Conservation (phyloP, 306 rosid genomes). For the Inga laurina region DNA sequence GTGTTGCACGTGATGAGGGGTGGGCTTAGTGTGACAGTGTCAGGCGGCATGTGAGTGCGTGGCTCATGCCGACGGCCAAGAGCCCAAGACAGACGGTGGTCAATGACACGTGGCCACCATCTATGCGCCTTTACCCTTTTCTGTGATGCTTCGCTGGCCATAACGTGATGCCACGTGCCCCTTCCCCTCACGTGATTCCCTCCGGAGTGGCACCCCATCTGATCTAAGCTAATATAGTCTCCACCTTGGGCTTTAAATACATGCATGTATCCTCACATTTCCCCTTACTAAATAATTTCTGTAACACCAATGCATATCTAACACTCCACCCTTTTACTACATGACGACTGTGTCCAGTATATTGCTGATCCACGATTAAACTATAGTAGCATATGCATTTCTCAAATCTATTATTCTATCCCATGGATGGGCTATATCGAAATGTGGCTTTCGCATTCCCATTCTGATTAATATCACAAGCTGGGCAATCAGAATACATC, state of each 20-base stretch:
- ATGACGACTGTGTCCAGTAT: not conserved
- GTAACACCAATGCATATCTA: not conserved
- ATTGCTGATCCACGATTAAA: not conserved
- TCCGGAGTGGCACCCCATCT: not conserved
- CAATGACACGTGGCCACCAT: conserved; percentile 58
- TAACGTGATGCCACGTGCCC: conserved; percentile 66
- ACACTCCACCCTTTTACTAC: not conserved
- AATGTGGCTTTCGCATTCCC: no score
- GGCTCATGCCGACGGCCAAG: conserved; percentile 60
- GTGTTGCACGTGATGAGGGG: conserved; percentile 55
- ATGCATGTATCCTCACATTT: not conserved
- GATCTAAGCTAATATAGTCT: not conserved
- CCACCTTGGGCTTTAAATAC: not conserved
- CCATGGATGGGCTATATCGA: no score
- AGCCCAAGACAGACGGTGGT: conserved; percentile 67
- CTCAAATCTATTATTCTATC: no score
- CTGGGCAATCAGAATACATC: not conserved
- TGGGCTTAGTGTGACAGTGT: conserved; percentile 40
- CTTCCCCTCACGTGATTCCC: conserved; percentile 47
- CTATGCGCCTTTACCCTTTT: conserved; percentile 28
- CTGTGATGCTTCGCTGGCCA: conserved; percentile 29
- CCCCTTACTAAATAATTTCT: not conserved
- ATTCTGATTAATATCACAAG: not conserved
- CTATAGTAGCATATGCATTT: no score
- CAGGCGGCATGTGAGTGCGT: conserved; percentile 69